Evolutionary conservation across 306 rosid species (phyloP).

Genomic region (Potentilla sterilis): DNA sequence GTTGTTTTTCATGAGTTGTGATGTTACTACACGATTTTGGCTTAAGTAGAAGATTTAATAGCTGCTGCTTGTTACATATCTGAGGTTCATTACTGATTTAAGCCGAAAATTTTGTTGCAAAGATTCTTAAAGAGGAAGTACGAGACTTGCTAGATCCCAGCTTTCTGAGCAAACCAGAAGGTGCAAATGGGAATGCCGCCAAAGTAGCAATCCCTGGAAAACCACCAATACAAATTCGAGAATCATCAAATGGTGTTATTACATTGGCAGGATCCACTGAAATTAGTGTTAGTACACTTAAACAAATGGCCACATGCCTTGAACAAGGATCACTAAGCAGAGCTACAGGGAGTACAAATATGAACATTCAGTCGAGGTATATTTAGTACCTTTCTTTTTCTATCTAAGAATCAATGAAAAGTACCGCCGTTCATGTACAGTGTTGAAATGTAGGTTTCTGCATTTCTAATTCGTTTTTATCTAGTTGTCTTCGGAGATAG

Average conservation of each 20-base stretch:
- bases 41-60: background rate
- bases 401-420: background rate
- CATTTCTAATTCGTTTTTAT: background rate
- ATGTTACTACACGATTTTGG: background rate
- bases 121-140: conserved; percentile 99
- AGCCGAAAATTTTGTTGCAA: conserved; percentile 33
- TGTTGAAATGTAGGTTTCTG: background rate
- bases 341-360: conserved; percentile 99
- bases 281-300: conserved; percentile 71
- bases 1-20: background rate
- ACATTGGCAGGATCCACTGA: conserved; percentile 98
- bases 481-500: background rate
- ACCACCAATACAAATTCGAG: conserved; percentile 98
- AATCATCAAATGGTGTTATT: conserved; percentile 95
- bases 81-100: conserved; percentile 29
- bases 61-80: conserved; percentile 7
- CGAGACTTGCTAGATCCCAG: conserved; percentile 86
- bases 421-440: background rate
- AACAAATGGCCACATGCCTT: conserved; percentile 96
- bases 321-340: conserved; percentile 95
- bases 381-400: background rate
- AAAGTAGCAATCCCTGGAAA: conserved; percentile 72
- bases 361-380: conserved; percentile 99
- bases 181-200: conserved; percentile 75
- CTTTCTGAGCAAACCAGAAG: conserved; percentile 71